Conservation (phyloP, 2,329 filamentous ascomycete genomes). For the Aspergillus puulaauensis region DNA sequence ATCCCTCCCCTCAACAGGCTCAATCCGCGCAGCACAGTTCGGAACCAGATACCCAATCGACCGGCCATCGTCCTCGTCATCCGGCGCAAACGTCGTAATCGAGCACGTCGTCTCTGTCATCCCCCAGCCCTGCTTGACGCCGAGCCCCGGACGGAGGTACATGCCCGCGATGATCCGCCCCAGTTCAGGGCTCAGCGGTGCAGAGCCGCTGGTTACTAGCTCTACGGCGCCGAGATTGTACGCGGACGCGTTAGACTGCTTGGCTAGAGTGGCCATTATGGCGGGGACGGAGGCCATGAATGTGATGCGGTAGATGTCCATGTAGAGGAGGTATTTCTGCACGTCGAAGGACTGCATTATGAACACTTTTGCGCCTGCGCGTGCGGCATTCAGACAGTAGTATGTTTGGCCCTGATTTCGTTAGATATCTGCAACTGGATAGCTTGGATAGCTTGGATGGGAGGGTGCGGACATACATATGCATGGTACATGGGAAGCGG, state of each 20-base stretch:
- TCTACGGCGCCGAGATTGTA: constrained; percentile 5
- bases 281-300: constrained; percentile 1
- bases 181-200: constrained; percentile 3
- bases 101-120: constrained; percentile 11
- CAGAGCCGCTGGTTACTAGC: constrained; percentile 3
- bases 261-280: background rate
- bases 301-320: constrained; percentile 4
- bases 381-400: too few relatives aligned
- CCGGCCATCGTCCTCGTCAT: constrained; percentile 7
- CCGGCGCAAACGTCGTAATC: constrained; percentile 1
- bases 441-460: too few relatives aligned
- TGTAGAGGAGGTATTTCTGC: constrained; percentile 1
- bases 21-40: constrained; percentile 5
- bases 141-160: constrained; percentile 4
- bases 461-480: background rate
- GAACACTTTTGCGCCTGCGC: too few relatives aligned
- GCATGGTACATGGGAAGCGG: constrained; percentile 12
- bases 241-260: background rate
- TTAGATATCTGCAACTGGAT: too few relatives aligned
- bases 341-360: background rate
- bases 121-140: constrained; percentile 6
- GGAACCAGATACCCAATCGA: constrained; percentile 7
- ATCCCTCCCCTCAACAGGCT: background rate
- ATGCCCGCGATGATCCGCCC: background rate
- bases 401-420: too few relatives aligned